These are phyloP conservation scores for Pichia sp. DNA, from an alignment of 1,139 yeast species.

Conservation along the genomic window DNA sequence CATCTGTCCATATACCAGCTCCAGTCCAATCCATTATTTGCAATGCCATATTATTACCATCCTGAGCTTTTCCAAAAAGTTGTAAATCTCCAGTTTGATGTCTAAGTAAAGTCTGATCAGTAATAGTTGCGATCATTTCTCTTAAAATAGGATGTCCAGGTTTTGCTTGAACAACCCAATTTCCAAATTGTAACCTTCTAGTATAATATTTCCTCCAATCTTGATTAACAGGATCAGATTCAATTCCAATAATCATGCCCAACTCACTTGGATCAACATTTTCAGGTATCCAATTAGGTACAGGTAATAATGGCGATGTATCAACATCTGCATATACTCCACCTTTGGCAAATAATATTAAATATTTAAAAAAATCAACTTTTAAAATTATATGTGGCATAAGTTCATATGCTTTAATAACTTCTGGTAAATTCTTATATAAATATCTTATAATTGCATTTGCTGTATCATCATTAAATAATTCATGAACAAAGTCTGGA, in stretches of 20 bases:
- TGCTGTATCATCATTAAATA: conserved; percentile 69
- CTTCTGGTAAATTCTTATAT: conserved; percentile 68
- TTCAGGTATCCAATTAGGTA: conserved; percentile 56
- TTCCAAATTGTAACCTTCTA: conserved; percentile 70
- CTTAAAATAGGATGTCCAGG: conserved; percentile 90
- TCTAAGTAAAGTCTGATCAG: conserved; percentile 64
- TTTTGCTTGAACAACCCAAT: conserved; percentile 76
- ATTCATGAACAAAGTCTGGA: conserved; percentile 61
- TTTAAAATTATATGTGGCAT: conserved; percentile 77
- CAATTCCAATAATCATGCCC: conserved; percentile 73
- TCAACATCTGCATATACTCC: conserved; percentile 93
- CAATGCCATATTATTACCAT: conserved; percentile 26
- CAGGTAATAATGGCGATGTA: conserved; percentile 56
- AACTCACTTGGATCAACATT: conserved; percentile 42
- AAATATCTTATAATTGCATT: conserved; percentile 55
- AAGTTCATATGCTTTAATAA: conserved; percentile 64
- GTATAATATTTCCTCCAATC: conserved; percentile 74
- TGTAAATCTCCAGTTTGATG: background rate
- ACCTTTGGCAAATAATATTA: conserved; percentile 81
- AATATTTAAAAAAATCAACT: conserved; percentile 88
- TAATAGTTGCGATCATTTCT: conserved; percentile 72
- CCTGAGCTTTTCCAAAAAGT: background rate
- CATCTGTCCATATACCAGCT: conserved; percentile 90
- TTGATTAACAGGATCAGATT: conserved; percentile 84
- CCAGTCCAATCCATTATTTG: conserved; percentile 98